Percentiles rank a stretch among this genome's conserved stretches.
phyloP scores from a whole-genome alignment of 768 basidiomycete species.

The Rossbeevera mucosa region DNA sequence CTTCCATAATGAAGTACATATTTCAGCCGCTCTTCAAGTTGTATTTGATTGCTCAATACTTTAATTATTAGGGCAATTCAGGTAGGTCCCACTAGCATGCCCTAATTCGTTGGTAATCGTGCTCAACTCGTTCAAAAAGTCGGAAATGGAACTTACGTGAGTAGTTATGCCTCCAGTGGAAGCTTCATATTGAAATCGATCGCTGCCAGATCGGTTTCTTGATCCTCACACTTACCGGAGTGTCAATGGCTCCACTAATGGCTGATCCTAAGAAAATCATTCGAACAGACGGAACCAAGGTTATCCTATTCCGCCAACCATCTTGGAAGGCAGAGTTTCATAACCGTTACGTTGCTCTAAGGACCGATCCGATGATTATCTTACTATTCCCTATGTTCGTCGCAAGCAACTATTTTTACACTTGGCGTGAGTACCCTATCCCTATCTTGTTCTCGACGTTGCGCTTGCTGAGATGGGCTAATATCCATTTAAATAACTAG shows the following conservation, averaged over 20 bases:
- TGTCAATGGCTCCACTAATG: slow-evolving; percentile 63
- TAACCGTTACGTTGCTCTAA: slow-evolving; percentile 63
- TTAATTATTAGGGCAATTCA: slow-evolving; percentile 19
- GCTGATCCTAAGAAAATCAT: slow-evolving; percentile 68
- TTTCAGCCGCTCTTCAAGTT: not conserved
- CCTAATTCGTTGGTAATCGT: not conserved
- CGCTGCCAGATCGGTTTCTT: slow-evolving; percentile 66
- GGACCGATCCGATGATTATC: slow-evolving; percentile 66
- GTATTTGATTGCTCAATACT: not conserved
- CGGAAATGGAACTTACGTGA: slow-evolving; percentile 69
- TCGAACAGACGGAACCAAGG: slow-evolving; percentile 69
- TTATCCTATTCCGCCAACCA: slow-evolving; percentile 57
- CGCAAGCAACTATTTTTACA: slow-evolving; percentile 81
- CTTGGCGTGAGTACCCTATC: slow-evolving; percentile 61
- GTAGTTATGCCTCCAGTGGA: slow-evolving; percentile 20
- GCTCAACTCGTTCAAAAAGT: slow-evolving; percentile 35
- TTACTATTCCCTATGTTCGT: slow-evolving; percentile 87
- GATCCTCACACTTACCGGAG: slow-evolving; percentile 64
- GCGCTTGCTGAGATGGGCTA: not conserved
- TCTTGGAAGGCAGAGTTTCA: slow-evolving; percentile 75
- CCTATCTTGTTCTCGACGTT: not conserved
- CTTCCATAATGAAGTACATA: slow-evolving; percentile 53
- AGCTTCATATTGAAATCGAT: not conserved
- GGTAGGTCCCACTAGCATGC: slow-evolving; percentile 22
- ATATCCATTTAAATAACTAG: slow-evolving; percentile 33